Percentiles rank a stretch among this genome's conserved stretches.
Evolutionary conservation across 108 stramenopile species (phyloP).

Genomic region (Fistulifera pelliculosa): DNA sequence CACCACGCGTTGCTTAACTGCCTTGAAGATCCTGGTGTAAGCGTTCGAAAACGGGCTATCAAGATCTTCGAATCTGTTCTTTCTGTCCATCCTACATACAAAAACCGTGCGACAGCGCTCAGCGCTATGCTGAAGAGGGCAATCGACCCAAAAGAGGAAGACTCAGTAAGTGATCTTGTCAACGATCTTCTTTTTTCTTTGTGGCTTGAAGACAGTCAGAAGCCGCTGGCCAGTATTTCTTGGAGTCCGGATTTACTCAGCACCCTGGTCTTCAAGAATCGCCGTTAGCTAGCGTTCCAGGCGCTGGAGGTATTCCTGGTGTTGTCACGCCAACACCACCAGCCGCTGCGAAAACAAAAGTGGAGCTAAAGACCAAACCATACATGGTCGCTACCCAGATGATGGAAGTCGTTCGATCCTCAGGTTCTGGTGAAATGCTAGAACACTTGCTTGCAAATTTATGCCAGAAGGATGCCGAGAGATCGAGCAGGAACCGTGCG

Average conservation of each 20-base stretch:
- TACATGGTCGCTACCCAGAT: conserved; percentile 76
- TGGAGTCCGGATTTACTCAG: no score
- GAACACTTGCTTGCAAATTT: conserved; percentile 71
- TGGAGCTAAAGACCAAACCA: background rate
- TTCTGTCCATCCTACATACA: conserved; percentile 63
- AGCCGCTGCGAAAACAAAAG: background rate
- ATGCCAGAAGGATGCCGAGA: conserved; percentile 60
- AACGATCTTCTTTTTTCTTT: conserved; percentile 78
- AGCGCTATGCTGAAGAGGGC: conserved; percentile 65
- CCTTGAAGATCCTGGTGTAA: conserved; percentile 75
- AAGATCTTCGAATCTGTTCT: conserved; percentile 80
- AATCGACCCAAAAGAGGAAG: conserved; percentile 89
- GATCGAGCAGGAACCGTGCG: conserved; percentile 37
- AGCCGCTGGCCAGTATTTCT: background rate
- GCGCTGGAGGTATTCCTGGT: background rate
- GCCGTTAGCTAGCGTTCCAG: background rate
- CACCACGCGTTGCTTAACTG: conserved; percentile 69
- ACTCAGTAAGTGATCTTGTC: conserved; percentile 83
- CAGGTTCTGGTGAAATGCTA: conserved; percentile 59
- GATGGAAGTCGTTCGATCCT: conserved; percentile 82
- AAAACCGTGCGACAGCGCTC: conserved; percentile 65
- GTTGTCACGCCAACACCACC: conserved; percentile 11
- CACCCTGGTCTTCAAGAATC: no score
- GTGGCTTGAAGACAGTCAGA: conserved; percentile 49
- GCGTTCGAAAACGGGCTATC: conserved; percentile 74